These are phyloP conservation scores for Tephrocybe rancida DNA, from an alignment of 768 basidiomycete species.

Conservation along the genomic window DNA sequence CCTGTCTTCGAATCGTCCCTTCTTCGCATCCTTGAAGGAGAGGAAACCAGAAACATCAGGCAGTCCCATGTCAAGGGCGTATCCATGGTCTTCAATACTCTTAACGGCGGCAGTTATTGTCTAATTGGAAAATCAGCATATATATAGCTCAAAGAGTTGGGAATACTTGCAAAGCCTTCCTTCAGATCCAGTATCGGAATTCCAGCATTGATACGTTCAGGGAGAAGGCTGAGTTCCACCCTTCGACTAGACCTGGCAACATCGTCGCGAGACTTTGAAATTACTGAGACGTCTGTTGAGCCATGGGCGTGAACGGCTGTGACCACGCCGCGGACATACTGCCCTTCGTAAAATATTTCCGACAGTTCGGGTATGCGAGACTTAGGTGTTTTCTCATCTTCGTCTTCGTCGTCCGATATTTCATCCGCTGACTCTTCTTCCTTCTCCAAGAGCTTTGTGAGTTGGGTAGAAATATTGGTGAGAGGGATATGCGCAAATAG, in stretches of 20 bases:
- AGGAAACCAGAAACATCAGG: constrained; percentile 83
- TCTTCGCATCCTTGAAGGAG: constrained; percentile 69
- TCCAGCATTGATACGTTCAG: constrained; percentile 82
- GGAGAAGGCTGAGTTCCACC: constrained; percentile 84
- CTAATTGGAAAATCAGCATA: constrained; percentile 38
- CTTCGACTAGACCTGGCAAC: constrained; percentile 67
- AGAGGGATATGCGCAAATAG: constrained; percentile 93
- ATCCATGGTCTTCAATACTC: constrained; percentile 94
- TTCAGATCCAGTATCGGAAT: constrained; percentile 79
- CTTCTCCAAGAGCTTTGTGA: constrained; percentile 72
- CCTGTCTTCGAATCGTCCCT: constrained; percentile 28
- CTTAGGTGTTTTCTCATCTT: constrained; percentile 38
- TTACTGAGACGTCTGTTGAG: constrained; percentile 54
- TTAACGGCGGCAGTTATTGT: constrained; percentile 75
- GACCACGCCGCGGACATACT: constrained; percentile 83
- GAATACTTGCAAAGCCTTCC: constrained; percentile 67
- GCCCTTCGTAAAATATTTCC: constrained; percentile 80
- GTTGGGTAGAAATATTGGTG: constrained; percentile 83
- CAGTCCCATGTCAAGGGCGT: constrained; percentile 85
- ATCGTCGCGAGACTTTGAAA: constrained; percentile 70
- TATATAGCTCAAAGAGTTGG: neutral
- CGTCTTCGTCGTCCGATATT: constrained; percentile 48
- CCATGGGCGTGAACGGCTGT: constrained; percentile 70
- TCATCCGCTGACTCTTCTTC: constrained; percentile 55
- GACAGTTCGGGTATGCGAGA: constrained; percentile 64